Base-by-base conservation (phyloP, 2,329 filamentous ascomycete genomes). In the Fusarium ramigenum region DNA sequence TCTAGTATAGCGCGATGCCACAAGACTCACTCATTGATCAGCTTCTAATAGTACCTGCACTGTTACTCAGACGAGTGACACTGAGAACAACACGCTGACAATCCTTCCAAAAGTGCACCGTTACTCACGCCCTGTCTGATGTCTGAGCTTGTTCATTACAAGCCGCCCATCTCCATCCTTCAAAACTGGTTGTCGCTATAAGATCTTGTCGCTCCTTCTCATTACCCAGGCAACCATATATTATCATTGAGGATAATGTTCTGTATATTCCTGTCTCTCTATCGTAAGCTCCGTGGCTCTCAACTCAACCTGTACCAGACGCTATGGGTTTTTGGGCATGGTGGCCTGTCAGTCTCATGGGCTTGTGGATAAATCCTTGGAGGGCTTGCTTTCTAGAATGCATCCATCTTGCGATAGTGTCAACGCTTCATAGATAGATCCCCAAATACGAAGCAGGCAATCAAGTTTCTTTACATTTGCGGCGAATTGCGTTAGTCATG, bases 401-500 rank as follows among this genome's bases (percentile, higher is more conserved):
- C 19, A 49, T 49, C n/a, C 11, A 36, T 21, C 40, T 58, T 36
- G 18, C 18, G 30, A 58, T 30, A 37, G 16, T 19, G 7, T 25
- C 43, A 50, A 59, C 23, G 11, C 25, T 28, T 59, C 56, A 50
- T 37, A 32, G 19, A 53, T 14, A 18, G 21, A 37, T 18, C 3
- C 12, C 43, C 32, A 50, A 37, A 52, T 52, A 37, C 36, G 57
- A 34, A 40, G 34, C 12, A 37, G 28, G 15, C 32, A 37, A 53
- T 53, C 44, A 39, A 39, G 34, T 39, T 60, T 28, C 36, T 49
- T 28, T 42, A 16, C 18, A 44, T 34, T 57, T 28, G 21, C 34
- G 28, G 23, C 46, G 54, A 32, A 36, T 57, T 15, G 40, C 37
- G 44, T 61, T 70, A 63, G 52, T 70, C 65, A 73, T 60, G 15